Base-by-base conservation (phyloP, 2,329 filamentous ascomycete genomes). In the Aspergillus fructus region DNA sequence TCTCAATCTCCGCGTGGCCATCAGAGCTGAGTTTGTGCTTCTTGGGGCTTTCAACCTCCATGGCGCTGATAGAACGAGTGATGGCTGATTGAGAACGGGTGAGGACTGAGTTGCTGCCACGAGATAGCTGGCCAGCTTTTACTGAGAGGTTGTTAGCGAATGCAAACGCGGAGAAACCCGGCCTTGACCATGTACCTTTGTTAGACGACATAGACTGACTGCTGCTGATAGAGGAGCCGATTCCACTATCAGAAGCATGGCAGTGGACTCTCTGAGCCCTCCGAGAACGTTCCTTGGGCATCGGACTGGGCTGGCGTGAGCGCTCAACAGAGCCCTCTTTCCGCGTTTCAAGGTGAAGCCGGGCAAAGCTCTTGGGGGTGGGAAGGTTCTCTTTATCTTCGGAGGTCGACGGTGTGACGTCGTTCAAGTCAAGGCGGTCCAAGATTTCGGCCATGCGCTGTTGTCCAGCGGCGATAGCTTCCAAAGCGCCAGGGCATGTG, bases 241-340 rank as follows among this genome's bases (percentile, higher is more conserved):
- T 81, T 53, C 91, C 93, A 72, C 92, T 96, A 78, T 97, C 93
- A 15, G 91, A 94, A 58, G 85, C 84, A 76, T 92, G 88, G 68
- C 86, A 84, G 69, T 87, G 83, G 39, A 50, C 61, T 51, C 55
- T 49, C 39, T 59, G 60, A 47, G 51, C 33, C 51, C 59, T 64
- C 34, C 40, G 30, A 42, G 52, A 33, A 49, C 19, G 27, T 49
- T 54, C 61, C 51, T 67, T 72, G 19, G 53, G 40, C 81, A 80
- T 59, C 69, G 68, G 62, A 79, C 51, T 55, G 34, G 52, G 68
- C 51, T 48, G 57, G 64, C 53, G 66, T 59, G 53, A 41, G 56
- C 47, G 11, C 43, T 51, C 48, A 76, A 70, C 64, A 61, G 62
- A 52, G 45, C 57, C 79, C 48, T 71, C 64, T 56, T 63, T 66